Evolutionary conservation across 805 yeast genomes (phyloP), one percentile per base, ranked within the genome.

Genomic region (Nakazawaea holstii): DNA sequence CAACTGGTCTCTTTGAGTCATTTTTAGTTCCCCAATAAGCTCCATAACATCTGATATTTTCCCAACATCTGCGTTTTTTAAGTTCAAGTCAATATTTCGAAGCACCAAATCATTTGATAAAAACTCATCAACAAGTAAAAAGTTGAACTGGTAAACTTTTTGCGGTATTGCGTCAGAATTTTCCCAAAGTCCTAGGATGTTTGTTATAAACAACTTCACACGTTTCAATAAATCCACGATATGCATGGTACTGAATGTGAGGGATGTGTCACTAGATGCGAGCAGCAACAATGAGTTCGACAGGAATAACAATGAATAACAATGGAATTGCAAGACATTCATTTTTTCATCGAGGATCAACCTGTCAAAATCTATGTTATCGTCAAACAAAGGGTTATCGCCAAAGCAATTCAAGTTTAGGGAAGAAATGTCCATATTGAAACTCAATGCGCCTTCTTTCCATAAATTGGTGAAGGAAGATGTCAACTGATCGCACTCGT

Each of bases 401-500:
- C 28, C 13, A 35, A 49, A 51, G 2, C 26, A 31, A 9, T 13
- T n/a, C 35, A 40, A 24, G 17, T 36, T 33, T 17, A 45, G 30
- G 3, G 13, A 14, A 9, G 17, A 13, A 6, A 31, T 14, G 14
- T 20, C 37, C 43, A 17, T 13, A 2, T 29, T 14, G 4, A 51
- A 35, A 2, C 27, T 45, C 17, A 41, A 35, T 6, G 27, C 27
- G 39, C 14, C 14, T 30, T 39, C 54, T 33, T 24, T 33, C 14
- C 2, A 35, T 10, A 17, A 36, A 33, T 48, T 55, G 29, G 59
- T 54, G 29, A 68, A 67, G 7, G 62, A 52, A 1, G 55, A 49
- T 14, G 70, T 68, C 6, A 86, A 55, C 28, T 66, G 68, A 30
- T 76, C 74, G 52, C 79, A 83, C 20, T 75, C 71, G 3, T 59